Evolutionary conservation across 192 early-diverging fungal genomes (phyloP).

Genomic region (Jimgerdemannia flammicorona): DNA sequence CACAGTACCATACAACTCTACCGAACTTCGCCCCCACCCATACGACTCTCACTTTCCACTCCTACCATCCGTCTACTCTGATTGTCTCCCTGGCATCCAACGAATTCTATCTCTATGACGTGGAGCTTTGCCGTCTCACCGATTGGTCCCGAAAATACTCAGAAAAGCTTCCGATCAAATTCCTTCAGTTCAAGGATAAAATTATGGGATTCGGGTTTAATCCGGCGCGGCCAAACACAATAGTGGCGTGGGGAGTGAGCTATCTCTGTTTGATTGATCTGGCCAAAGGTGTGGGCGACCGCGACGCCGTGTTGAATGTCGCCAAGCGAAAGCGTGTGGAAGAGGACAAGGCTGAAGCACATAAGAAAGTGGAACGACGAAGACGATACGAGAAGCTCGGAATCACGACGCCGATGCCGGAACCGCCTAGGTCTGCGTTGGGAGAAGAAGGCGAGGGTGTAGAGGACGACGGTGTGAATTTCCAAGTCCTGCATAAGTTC

Average conservation of each 20-base stretch:
- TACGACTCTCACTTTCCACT: constrained; percentile 66
- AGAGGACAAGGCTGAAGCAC: constrained; percentile 33
- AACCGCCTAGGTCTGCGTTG: constrained; percentile 23
- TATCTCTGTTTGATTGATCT: constrained; percentile 78
- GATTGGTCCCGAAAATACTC: constrained; percentile 81
- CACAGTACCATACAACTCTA: constrained; percentile 62
- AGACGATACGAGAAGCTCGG: constrained; percentile 34
- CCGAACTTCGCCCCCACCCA: constrained; percentile 56
- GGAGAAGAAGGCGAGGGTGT: constrained; percentile 36
- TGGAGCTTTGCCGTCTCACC: constrained; percentile 58
- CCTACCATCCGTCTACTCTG: constrained; percentile 45
- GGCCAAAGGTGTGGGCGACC: constrained; percentile 47
- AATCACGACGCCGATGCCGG: constrained; percentile 22
- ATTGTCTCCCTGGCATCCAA: constrained; percentile 60
- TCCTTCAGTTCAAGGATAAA: constrained; percentile 61
- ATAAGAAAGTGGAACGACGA: constrained; percentile 36
- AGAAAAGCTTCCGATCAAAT: constrained; percentile 59
- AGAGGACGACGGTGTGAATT: constrained; percentile 54
- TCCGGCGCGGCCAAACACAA: constrained; percentile 52
- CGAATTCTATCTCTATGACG: constrained; percentile 79
- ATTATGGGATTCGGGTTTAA: constrained; percentile 73
- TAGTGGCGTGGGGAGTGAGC: constrained; percentile 65
- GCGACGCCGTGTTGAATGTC: constrained; percentile 48
- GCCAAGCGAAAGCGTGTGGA: constrained; percentile 58
- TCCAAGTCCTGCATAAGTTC: constrained; percentile 75